Base-by-base conservation (phyloP, 1,139 yeast genomes). In the Geotrichum carabidarum region DNA sequence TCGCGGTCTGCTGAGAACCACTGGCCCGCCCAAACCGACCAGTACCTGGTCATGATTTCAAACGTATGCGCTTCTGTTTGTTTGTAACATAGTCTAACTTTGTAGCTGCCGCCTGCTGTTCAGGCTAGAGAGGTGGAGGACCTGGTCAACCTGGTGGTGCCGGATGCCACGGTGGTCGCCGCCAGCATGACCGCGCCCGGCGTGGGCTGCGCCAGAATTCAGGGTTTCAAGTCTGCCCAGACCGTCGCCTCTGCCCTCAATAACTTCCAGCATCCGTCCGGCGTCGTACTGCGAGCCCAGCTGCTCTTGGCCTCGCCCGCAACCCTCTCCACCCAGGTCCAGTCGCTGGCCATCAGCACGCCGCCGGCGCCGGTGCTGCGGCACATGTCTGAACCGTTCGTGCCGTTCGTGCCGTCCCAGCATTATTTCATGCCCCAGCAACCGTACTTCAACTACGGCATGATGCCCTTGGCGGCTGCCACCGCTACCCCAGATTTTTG, bases 41-140 rank as follows among this genome's bases (percentile, higher is more conserved):
- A 45, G 34, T 36, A 45, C 30, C 18, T n/a, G 12, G 49, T 45
- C n/a, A 41, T 45, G 38, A 45, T 45, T 9, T 35, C 35, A 45
- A 45, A 45, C 22, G 49, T 45, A 35, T 17, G 49, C 32, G 35
- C 22, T 34, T 11, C 3, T n/a, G 15, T 5, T 36, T 17, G 9
- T 15, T 2, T 18, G 7, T 11, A 8, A 22, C 14, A 4, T 32
- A 35, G n/a, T 35, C 38, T 17, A 15, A 22, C 41, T n/a, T 2
- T 22, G 4, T 46, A 48, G 51, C 37, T 48, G 15, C 51, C 51
- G n/a, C 44, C 8, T 8, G 17, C 44, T 6, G 58, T 52, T 43
- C 62, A 59, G 30, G 61, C 63, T 63, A 58, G 50, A 48, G 57
- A 58, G 15, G 53, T 61, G n/a, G 50, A 57, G 2, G 61, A 60